These are phyloP conservation scores for Seiridium cupressi DNA, from an alignment of 2,329 filamentous ascomycete species.

Conservation along the genomic window DNA sequence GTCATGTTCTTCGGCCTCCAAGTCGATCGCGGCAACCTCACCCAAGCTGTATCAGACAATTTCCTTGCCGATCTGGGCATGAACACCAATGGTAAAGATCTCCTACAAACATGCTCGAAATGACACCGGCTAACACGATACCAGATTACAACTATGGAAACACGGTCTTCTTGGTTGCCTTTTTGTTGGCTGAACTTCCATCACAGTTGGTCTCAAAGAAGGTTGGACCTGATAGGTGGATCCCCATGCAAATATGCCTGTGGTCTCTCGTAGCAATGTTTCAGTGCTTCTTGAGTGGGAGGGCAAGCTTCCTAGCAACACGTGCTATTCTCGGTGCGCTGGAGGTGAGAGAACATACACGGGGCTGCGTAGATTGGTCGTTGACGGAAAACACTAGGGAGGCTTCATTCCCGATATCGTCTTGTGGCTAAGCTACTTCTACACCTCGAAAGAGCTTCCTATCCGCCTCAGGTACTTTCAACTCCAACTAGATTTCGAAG, in stretches of 20 bases:
- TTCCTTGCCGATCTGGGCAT: constrained; percentile 53
- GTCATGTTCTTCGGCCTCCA: constrained; percentile 63
- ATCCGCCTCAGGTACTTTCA: constrained; percentile 31
- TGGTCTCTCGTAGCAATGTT: constrained; percentile 27
- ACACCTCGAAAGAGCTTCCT: constrained; percentile 33
- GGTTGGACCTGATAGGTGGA: constrained; percentile 30
- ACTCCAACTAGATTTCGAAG: neutral
- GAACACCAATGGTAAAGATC: constrained; percentile 37
- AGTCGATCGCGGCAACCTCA: constrained; percentile 58
- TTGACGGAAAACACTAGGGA: constrained; percentile 15
- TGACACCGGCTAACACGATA: too few species aligned
- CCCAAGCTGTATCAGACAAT: constrained; percentile 59
- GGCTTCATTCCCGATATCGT: constrained; percentile 32
- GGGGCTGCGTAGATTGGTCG: too few species aligned
- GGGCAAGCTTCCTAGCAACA: constrained; percentile 13
- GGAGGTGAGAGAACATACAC: constrained; percentile 15
- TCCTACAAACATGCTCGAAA: too few species aligned
- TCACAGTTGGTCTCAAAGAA: constrained; percentile 61
- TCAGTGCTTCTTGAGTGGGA: constrained; percentile 22
- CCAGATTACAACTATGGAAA: constrained; percentile 51
- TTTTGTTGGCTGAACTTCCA: constrained; percentile 57
- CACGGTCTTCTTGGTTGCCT: constrained; percentile 52
- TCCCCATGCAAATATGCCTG: constrained; percentile 28
- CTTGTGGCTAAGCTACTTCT: constrained; percentile 32
- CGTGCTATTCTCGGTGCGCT: constrained; percentile 10